phyloP scores from a whole-genome alignment of 768 basidiomycete species.

The Boletales sp. region DNA sequence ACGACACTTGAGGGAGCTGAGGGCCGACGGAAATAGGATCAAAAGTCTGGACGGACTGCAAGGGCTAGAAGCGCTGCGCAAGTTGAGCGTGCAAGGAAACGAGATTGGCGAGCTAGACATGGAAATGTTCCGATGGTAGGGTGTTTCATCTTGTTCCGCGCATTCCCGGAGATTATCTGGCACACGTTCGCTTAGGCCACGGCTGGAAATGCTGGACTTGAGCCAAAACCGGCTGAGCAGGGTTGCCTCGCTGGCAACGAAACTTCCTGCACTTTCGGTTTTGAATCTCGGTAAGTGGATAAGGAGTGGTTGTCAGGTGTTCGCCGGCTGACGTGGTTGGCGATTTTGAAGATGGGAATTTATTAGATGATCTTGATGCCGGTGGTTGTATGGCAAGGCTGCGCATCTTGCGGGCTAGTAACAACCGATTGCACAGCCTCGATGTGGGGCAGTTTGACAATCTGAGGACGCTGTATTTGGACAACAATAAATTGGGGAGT shows the following conservation, averaged over 20 bases:
- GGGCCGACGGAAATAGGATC: conserved; percentile 85
- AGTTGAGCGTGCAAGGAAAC: conserved; percentile 81
- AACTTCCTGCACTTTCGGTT: conserved; percentile 56
- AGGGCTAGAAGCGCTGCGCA: conserved; percentile 75
- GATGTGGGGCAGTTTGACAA: conserved; percentile 61
- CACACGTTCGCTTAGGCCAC: conserved; percentile 34
- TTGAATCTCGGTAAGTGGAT: conserved; percentile 78
- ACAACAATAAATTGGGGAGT: conserved; percentile 66
- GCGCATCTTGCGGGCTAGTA: conserved; percentile 81
- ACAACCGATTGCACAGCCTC: conserved; percentile 70
- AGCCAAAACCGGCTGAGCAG: conserved; percentile 66
- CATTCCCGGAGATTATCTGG: conserved; percentile 10
- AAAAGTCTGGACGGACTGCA: conserved; percentile 70
- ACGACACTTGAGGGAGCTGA: conserved; percentile 82
- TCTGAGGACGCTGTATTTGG: conserved; percentile 88
- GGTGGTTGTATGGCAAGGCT: conserved; percentile 60
- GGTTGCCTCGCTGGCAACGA: conserved; percentile 56
- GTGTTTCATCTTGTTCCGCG: conserved; percentile 1
- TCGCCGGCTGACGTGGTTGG: conserved; percentile 13
- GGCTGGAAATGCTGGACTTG: conserved; percentile 80
- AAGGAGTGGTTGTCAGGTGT: conserved; percentile 4
- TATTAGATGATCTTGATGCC: conserved; percentile 50
- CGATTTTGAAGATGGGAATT: conserved; percentile 63
- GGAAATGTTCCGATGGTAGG: conserved; percentile 60
- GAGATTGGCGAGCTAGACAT: conserved; percentile 61